Percentiles rank a stretch among this genome's conserved stretches.
These are phyloP conservation scores for Corchorus olitorius DNA, from an alignment of 345 rosid genomes.

Conservation along the genomic window DNA sequence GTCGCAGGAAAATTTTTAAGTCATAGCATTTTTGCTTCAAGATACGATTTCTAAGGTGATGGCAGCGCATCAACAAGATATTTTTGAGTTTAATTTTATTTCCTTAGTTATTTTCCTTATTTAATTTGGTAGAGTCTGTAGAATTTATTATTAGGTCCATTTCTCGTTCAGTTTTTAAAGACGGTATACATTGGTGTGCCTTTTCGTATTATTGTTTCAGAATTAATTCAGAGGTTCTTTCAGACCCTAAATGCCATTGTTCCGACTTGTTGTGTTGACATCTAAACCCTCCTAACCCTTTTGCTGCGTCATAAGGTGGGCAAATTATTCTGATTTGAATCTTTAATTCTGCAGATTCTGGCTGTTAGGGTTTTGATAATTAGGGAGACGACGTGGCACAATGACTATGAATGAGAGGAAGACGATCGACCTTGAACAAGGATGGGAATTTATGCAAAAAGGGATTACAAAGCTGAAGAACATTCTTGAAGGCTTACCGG, in stretches of 20 bases:
- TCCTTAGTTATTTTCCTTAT: too few species aligned
- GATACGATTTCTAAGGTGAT: background rate
- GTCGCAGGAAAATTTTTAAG: background rate
- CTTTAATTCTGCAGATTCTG: constrained; percentile 14
- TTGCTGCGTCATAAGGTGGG: background rate
- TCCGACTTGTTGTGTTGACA: too few species aligned
- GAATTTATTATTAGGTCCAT: too few species aligned
- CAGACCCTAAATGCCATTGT: too few species aligned
- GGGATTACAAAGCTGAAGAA: constrained; percentile 63
- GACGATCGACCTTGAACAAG: constrained; percentile 49
- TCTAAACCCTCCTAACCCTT: too few species aligned
- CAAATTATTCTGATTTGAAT: constrained; percentile 3
- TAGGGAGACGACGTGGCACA: constrained; percentile 2
- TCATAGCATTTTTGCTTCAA: background rate
- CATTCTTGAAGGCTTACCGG: constrained; percentile 56
- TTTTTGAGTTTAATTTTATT: too few species aligned
- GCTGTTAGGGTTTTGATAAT: constrained; percentile 4
- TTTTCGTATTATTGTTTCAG: too few species aligned
- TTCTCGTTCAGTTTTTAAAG: too few species aligned
- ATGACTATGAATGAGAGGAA: constrained; percentile 45
- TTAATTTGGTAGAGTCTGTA: too few species aligned
- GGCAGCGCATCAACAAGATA: too few species aligned
- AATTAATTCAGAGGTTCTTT: too few species aligned
- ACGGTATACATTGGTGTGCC: too few species aligned
- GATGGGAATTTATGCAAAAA: constrained; percentile 67